Evolutionary conservation across 768 basidiomycete species (phyloP).

Genomic region (Suillus placidus): DNA sequence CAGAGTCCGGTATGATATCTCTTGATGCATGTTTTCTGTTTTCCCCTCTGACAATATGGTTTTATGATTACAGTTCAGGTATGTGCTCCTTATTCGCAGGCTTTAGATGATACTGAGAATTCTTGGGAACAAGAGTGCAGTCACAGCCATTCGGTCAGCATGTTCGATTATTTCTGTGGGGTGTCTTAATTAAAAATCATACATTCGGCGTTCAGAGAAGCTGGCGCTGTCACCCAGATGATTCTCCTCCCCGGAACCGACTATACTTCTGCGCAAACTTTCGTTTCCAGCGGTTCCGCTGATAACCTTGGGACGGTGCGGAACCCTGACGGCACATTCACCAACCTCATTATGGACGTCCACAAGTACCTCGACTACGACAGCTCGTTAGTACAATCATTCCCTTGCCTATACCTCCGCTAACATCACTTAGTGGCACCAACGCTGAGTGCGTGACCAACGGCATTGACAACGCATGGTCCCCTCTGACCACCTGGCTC

Average conservation of each 20-base stretch:
- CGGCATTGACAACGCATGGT: constrained; percentile 51
- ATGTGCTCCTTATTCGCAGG: neutral
- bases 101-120: neutral
- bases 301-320: constrained; percentile 47
- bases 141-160: constrained; percentile 61
- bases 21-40: neutral
- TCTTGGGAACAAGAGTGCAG: constrained; percentile 52
- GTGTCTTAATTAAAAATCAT: neutral
- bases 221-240: constrained; percentile 53
- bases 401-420: neutral
- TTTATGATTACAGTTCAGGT: constrained; percentile 3
- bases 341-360: constrained; percentile 58
- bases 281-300: constrained; percentile 53
- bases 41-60: neutral
- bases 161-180: constrained; percentile 35
- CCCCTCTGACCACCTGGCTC: constrained; percentile 51
- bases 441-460: constrained; percentile 53
- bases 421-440: constrained; percentile 35
- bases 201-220: neutral
- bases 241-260: constrained; percentile 63
- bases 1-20: constrained; percentile 29
- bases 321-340: constrained; percentile 48
- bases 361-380: constrained; percentile 65
- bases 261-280: constrained; percentile 56
- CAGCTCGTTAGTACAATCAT: constrained; percentile 43